Evolutionary conservation across 139 green algal species (phyloP).

Genomic region (Pleodorina starrii): DNA sequence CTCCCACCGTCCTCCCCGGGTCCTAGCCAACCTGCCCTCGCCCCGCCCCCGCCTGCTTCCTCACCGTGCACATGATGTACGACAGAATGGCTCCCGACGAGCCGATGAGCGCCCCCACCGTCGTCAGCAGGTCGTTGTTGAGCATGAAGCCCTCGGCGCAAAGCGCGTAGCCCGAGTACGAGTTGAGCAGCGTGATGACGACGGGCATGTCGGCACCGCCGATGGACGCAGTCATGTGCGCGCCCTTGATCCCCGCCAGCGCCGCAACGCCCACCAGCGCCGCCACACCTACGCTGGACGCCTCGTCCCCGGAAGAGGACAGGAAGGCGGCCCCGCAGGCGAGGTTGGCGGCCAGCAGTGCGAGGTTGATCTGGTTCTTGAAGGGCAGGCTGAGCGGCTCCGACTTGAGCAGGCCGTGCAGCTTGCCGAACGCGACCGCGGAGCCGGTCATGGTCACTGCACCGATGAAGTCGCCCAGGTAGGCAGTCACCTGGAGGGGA

Average conservation of each 20-base stretch:
- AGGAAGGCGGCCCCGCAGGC: conserved; percentile 64
- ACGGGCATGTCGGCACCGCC: conserved; percentile 93
- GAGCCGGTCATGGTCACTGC: conserved; percentile 90
- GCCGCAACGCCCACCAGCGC: conserved; percentile 73
- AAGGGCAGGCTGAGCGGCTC: conserved; percentile 80
- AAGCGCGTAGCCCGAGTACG: conserved; percentile 89
- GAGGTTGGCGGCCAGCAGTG: conserved; percentile 61
- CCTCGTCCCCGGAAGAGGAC: conserved; percentile 2
- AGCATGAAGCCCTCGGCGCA: conserved; percentile 94
- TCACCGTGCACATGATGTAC: conserved; percentile 92
- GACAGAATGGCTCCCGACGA: conserved; percentile 90
- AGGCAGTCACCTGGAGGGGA: conserved; percentile 75
- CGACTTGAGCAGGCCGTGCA: conserved; percentile 83
- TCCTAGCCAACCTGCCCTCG: too few relatives aligned
- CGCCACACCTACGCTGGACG: conserved; percentile 42
- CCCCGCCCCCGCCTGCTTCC: too few relatives aligned
- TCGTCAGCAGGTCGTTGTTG: conserved; percentile 82
- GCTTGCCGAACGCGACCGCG: conserved; percentile 92
- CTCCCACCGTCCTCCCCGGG: too few relatives aligned
- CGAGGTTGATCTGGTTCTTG: conserved; percentile 61
- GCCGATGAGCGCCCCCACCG: conserved; percentile 91
- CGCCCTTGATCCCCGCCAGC: conserved; percentile 81
- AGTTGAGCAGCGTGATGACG: conserved; percentile 92
- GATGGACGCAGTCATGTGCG: conserved; percentile 91
- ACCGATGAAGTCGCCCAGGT: conserved; percentile 87